phyloP scores from a whole-genome alignment of 768 basidiomycete genomes.

The Lentinula aciculospora region DNA sequence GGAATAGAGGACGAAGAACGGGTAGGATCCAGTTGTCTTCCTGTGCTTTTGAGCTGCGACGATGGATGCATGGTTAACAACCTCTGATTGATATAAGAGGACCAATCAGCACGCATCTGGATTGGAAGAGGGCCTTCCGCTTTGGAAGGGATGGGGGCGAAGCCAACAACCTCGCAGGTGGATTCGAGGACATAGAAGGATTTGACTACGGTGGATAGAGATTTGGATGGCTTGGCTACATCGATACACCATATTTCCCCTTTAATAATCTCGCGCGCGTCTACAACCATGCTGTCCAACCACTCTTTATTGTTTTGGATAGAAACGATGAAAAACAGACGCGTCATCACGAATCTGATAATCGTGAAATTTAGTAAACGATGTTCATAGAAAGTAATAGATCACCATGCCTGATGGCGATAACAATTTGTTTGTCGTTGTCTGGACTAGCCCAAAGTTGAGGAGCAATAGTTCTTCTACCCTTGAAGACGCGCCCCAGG shows the following conservation, averaged over 20 bases:
- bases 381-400: background rate
- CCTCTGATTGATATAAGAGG: slow-evolving; percentile 40
- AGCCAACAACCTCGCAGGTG: slow-evolving; percentile 71
- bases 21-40: background rate
- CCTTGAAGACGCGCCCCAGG: slow-evolving; percentile 33
- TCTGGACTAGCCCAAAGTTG: slow-evolving; percentile 58
- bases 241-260: slow-evolving; percentile 60
- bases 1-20: slow-evolving; percentile 11
- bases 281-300: slow-evolving; percentile 33
- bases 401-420: slow-evolving; percentile 48
- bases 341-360: slow-evolving; percentile 57
- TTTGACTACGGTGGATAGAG: slow-evolving; percentile 15
- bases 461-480: slow-evolving; percentile 30
- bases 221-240: slow-evolving; percentile 16
- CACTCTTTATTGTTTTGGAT: slow-evolving; percentile 27
- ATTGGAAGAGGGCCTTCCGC: background rate
- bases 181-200: slow-evolving; percentile 56
- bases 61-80: background rate
- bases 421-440: slow-evolving; percentile 45
- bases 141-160: slow-evolving; percentile 10
- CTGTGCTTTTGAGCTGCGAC: background rate
- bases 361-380: background rate
- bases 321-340: slow-evolving; percentile 60
- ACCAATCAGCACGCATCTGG: slow-evolving; percentile 60
- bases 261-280: slow-evolving; percentile 45